Evolutionary conservation across 2,329 filamentous ascomycete genomes (phyloP), one percentile per base, ranked within the genome.

Genomic region (Exophiala sideris): DNA sequence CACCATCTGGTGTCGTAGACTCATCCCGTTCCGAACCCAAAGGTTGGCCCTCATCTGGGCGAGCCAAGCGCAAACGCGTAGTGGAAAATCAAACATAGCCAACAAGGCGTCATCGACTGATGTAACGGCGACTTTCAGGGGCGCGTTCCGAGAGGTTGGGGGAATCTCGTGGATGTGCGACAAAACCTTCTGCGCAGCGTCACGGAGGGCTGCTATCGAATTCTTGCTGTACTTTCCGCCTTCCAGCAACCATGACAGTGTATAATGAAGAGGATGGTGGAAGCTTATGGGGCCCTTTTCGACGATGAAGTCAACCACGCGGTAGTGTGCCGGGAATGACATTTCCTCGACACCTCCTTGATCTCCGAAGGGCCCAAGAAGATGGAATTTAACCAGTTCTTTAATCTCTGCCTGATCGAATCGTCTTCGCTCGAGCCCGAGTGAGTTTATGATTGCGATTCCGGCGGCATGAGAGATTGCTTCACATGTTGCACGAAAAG

Each of bases 11-110:
- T 99, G 94, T 36, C 92, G 85, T 48, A 99, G 80, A 65, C 92
- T 97, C 67, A 99, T 90, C 2, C 94, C 94, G 67, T 99, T 99
- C 52, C 94, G 85, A 59, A 99, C 92, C 94, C 95, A 99, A 85
- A 97, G 95, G 48, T 91, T 89, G 14, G 92, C 91, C 70, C 95
- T 96, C 84, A 99, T 97, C 74, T 99, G 95, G 5, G 94, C 89
- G 32, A 99, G 78, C 94, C 94, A 99, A 16, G 90, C 91, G 68
- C 91, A 96, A 0, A 97, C 91, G 48, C 95, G 83, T 3, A 99
- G 77, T 0, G 95, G 92, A 65, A 89, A 96, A 69, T 99, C 94
- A 65, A 99, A 96, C 48, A 91, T 83, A 1, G 88, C 86, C 69
- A 96, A 85, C 18, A 96, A 76, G 65, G 91, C 86, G 67, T 95